phyloP scores from a whole-genome alignment of 805 yeast genomes.

The Saccharomycopsis capsularis region DNA sequence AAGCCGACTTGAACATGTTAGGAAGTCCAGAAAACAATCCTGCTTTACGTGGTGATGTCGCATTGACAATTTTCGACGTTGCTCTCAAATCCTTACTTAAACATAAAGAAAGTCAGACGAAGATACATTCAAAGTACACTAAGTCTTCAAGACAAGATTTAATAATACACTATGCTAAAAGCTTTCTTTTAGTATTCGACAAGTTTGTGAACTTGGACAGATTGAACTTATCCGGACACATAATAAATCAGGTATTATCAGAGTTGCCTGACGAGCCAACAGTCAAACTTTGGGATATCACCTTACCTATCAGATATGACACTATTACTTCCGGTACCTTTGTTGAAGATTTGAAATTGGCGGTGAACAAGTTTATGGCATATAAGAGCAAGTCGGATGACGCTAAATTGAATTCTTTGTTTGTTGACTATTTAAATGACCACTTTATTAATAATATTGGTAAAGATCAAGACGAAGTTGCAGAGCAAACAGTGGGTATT shows the following conservation, averaged over 20 bases:
- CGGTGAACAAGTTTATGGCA: conserved; percentile 66
- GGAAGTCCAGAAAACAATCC: conserved; percentile 84
- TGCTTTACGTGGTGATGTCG: conserved; percentile 67
- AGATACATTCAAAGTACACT: conserved; percentile 18
- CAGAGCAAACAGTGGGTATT: conserved; percentile 22
- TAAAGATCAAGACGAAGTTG: conserved; percentile 22
- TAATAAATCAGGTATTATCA: conserved; percentile 45
- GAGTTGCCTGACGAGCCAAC: conserved; percentile 36
- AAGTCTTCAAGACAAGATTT: conserved; percentile 33
- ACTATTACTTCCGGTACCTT: conserved; percentile 36
- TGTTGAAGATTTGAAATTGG: conserved; percentile 54
- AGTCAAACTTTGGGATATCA: conserved; percentile 45
- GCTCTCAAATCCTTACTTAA: conserved; percentile 43
- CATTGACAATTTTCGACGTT: conserved; percentile 62
- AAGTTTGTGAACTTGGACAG: conserved; percentile 64
- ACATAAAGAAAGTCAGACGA: conserved; percentile 31
- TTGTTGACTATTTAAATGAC: conserved; percentile 28
- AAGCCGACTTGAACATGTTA: conserved; percentile 75
- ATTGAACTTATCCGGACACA: conserved; percentile 56
- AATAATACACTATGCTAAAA: conserved; percentile 33
- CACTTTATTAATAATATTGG: conserved; percentile 10
- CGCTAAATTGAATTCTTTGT: conserved; percentile 29
- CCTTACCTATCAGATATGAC: conserved; percentile 58
- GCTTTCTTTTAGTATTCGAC: conserved; percentile 55
- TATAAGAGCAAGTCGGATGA: conserved; percentile 36